Percentiles rank a stretch among this genome's conserved stretches.
phyloP scores from a whole-genome alignment of 2,329 filamentous ascomycete species.

The Cryphonectria parasitica region DNA sequence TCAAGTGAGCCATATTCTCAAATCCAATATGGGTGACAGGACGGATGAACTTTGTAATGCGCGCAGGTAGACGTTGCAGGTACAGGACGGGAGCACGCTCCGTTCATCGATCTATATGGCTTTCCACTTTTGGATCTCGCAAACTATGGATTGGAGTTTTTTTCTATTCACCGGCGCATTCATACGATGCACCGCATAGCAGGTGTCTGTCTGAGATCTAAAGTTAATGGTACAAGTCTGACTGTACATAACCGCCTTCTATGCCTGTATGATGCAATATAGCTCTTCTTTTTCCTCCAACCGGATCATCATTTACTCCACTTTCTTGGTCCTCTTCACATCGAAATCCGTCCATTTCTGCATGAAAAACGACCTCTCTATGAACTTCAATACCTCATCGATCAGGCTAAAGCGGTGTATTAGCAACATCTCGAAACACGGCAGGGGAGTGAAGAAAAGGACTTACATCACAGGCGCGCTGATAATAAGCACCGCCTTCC shows the following conservation, averaged over 20 bases:
- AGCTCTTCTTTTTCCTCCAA: constrained; percentile 28
- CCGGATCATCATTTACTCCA: constrained; percentile 45
- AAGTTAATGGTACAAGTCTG: constrained; percentile 17
- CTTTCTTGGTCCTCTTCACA: constrained; percentile 54
- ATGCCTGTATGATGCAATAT: constrained; percentile 24
- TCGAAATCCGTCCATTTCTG: constrained; percentile 49
- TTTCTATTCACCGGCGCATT: constrained; percentile 5
- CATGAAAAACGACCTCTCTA: constrained; percentile 71
- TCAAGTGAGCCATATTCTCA: constrained; percentile 15
- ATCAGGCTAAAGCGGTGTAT: constrained; percentile 60
- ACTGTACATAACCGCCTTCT: constrained; percentile 27
- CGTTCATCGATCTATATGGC: background rate
- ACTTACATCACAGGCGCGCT: constrained; percentile 92
- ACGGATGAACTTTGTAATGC: background rate
- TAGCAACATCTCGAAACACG: background rate
- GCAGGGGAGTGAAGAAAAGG: background rate
- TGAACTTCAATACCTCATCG: constrained; percentile 80
- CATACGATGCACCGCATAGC: background rate
- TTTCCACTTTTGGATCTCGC: background rate
- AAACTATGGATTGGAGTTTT: background rate
- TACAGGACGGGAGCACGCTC: background rate
- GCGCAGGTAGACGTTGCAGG: background rate
- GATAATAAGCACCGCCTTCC: constrained; percentile 87
- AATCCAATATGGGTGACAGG: constrained; percentile 12
- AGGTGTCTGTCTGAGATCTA: constrained; percentile 24